Evolutionary conservation across 2,329 filamentous ascomycete species (phyloP).

Genomic region (Apiospora malaysiana): DNA sequence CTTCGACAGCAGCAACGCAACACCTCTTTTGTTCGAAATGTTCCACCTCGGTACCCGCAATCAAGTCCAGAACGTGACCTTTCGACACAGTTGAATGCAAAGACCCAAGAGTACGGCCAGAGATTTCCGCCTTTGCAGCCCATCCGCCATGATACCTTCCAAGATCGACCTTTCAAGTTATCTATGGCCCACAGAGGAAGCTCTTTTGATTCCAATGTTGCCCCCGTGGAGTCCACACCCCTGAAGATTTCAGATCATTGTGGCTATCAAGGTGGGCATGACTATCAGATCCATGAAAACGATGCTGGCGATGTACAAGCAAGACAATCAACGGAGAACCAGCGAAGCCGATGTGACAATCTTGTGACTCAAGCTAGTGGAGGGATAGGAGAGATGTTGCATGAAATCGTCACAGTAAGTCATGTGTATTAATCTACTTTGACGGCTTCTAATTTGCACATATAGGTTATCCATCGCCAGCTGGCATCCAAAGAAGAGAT

Average conservation of each 20-base stretch:
- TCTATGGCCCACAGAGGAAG: background rate
- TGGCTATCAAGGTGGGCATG: background rate
- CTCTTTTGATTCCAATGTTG: background rate
- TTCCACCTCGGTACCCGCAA: background rate
- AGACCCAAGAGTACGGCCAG: background rate
- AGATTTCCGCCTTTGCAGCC: background rate
- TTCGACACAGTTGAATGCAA: background rate
- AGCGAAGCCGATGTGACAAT: background rate
- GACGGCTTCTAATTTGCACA: background rate
- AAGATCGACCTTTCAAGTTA: background rate
- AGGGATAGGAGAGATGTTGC: constrained; percentile 19
- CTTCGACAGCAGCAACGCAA: background rate
- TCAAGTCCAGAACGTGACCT: background rate
- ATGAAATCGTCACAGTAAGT: constrained; percentile 19
- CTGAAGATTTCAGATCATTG: background rate
- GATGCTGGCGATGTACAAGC: background rate
- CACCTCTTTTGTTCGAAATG: background rate
- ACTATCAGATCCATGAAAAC: background rate
- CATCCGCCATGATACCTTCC: background rate
- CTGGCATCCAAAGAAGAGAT: constrained; percentile 10
- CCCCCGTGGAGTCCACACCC: background rate
- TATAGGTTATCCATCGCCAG: constrained; percentile 16
- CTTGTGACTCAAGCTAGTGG: constrained; percentile 10
- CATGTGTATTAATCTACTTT: background rate
- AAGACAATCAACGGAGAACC: background rate